Percentiles rank a stretch among this genome's conserved stretches.
Evolutionary conservation across 2,329 filamentous ascomycete genomes (phyloP).

Genomic region (Microsporum ferrugineum): DNA sequence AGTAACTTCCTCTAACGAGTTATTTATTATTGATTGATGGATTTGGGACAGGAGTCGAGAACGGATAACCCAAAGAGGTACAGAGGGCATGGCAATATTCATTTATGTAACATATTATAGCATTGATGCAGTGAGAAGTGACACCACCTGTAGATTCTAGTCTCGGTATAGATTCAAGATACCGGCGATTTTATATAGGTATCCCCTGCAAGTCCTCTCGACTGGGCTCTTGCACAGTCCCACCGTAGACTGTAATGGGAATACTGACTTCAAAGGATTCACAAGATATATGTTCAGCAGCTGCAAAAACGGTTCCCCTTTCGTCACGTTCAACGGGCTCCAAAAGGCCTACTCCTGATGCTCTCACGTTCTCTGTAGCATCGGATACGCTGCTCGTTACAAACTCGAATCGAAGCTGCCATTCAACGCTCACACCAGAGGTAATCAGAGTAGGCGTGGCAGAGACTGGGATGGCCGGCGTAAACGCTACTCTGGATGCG

Average conservation of each 20-base stretch:
- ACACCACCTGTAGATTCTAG: not conserved
- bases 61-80: too few species aligned
- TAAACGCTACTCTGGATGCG: slow-evolving; percentile 66
- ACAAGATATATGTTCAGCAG: slow-evolving; percentile 64
- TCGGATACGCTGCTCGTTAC: slow-evolving; percentile 55
- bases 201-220: slow-evolving; percentile 33
- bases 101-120: not conserved
- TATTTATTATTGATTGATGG: too few species aligned
- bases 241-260: slow-evolving; percentile 66
- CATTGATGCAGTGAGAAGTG: not conserved
- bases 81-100: not conserved
- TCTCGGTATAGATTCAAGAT: not conserved
- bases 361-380: slow-evolving; percentile 27
- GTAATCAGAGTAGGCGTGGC: slow-evolving; percentile 90
- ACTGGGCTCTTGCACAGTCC: slow-evolving; percentile 36
- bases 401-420: slow-evolving; percentile 86
- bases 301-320: slow-evolving; percentile 63
- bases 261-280: slow-evolving; percentile 88
- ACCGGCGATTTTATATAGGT: slow-evolving; percentile 23
- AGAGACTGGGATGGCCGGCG: slow-evolving; percentile 65
- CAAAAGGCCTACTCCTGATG: slow-evolving; percentile 45
- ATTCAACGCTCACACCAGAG: slow-evolving; percentile 73
- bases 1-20: too few species aligned
- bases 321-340: slow-evolving; percentile 73
- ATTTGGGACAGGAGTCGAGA: too few species aligned